Evolutionary conservation across 371 early-diverging fungal species (phyloP), one percentile per base, ranked within the genome.

Genomic region (Mucor lusitanicus): DNA sequence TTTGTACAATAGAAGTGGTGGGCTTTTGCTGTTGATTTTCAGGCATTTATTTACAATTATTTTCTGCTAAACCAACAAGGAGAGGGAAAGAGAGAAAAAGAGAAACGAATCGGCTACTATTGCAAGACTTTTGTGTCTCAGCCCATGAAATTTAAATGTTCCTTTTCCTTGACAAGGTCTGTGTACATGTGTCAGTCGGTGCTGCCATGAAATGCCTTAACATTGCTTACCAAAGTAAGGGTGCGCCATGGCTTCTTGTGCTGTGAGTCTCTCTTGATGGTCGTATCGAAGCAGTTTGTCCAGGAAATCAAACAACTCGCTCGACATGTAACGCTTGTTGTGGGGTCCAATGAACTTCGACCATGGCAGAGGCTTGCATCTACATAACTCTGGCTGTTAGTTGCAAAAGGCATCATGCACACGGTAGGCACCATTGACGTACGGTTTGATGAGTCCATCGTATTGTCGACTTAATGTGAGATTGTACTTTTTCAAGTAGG

Each of bases 221-320:
- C 11, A 35, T 8, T 35, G 35, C 35, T 35, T 73, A 79, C 84
- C 95, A 86, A 99, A 99, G 77, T 95, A 99, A 46, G 94, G 91
- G 70, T 98, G 97, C 55, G 74, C 80, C 97, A 99, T 97, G 6
- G 98, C 98, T 81, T 98, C 98, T 63, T 87, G 86, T 40, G 99
- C 95, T 17, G 97, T 99, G 61, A 96, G 80, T 46, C 99, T 89
- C 72, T 95, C 95, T 74, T 97, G 96, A 76, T 99, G 99, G 79
- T 99, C 99, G 81, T 98, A 99, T 59, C 92, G 87, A 59, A 99
- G 85, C 64, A 99, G 81, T 66, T 93, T 88, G 76, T 97, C 97
- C 68, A 99, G 80, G 65, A 99, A 94, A 75, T 97, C 97, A 64
- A 99, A 87, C 5, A 97, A 93, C 63, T 95, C 97, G 19, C 92